Base-by-base conservation (phyloP, 2,329 filamentous ascomycete genomes). In the Mollisiaceae sp. region DNA sequence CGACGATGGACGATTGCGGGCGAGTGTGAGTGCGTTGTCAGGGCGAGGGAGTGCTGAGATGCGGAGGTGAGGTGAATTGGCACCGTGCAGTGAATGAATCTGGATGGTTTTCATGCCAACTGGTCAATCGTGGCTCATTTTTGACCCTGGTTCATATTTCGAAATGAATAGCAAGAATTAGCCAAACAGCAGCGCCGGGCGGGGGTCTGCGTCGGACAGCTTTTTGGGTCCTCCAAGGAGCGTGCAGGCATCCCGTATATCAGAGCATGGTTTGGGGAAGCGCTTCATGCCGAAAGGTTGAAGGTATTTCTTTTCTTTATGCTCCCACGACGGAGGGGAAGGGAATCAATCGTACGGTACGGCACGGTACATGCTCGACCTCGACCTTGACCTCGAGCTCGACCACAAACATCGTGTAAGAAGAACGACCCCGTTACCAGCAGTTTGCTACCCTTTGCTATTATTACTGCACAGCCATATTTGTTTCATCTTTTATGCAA, bases 261-360 rank as follows among this genome's bases (percentile, higher is more conserved):
- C 64, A 62, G 50, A 38, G 47, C 50, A 55, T 56, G 36, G 62
- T 67, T 67, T 65, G 65, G 63, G 60, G 62, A 67, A 65, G 62
- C 65, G 62, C 65, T 67, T 63, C 54, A 65, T 67, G 65, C 57
- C 63, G 57, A 56, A 27, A 38, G 41, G 22, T 20, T 32, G 6
- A 41, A 41, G 38, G 22, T 2, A 32, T 54, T 18, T 54, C 24
- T 54, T 54, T 54, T 54, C 32, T 54, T 54, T 54, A 54, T 32
- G 50, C 50, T 35, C 3, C 50, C 11, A 50, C 22, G 18, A 9
- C 24, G 6, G 2, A 5, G 24, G 47, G 22, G 27, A 18, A 54
- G 9, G 12, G 24, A 3, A 18, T 5, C 9, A 3, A 18, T 5
- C 9, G 22, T 18, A 15, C n/a, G 22, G 50, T 12, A 54, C 45